Evolutionary conservation across 2,329 filamentous ascomycete genomes (phyloP), one percentile per base, ranked within the genome.

Genomic region (Colletotrichum nymphaeae): DNA sequence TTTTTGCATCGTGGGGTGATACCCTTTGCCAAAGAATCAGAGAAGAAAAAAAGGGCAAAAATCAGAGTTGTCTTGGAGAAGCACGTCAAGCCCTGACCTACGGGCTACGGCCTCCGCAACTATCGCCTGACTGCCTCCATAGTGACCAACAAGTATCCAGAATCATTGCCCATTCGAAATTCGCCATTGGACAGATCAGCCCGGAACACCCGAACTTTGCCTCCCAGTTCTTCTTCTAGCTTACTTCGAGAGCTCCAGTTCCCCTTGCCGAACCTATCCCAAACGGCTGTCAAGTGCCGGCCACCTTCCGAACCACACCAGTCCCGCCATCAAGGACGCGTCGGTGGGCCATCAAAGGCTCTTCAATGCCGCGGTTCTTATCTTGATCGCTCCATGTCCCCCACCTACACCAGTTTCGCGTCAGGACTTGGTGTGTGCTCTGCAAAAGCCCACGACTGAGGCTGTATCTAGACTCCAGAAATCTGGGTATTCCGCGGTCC

Each of bases 241-340:
- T 62, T 37, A 28, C n/a, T 68, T 55, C 22, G 19, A 60, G 46
- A 71, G 63, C 68, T 73, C 71, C 71, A 73, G 67, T 62, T 42
- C 26, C 63, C 69, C 63, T 66, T 19, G 30, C 53, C 59, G 24
- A 28, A 60, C 70, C 70, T 73, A 70, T 73, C 66, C 69, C 52
- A 58, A 37, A 69, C 37, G 65, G 30, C 46, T 65, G 52, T 53
- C 56, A 62, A 65, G 14, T 73, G 62, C 71, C 67, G 71, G 71
- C 28, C 56, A 62, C 66, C 67, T 73, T 66, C 71, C 71, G 71
- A 66, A 67, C 67, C 67, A 70, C 67, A 70, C 67, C 53, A 49
- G 59, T 59, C 55, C 66, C 69, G 66, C 59, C 49, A 19, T 67
- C 32, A 66, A 46, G 60, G 55, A 65, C 70, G 70, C 67, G 67